A percentile compares a stretch with the other conserved stretches of the same genome.
Evolutionary conservation across 2,329 filamentous ascomycete species (phyloP).

Genomic region (Curvularia sp.): DNA sequence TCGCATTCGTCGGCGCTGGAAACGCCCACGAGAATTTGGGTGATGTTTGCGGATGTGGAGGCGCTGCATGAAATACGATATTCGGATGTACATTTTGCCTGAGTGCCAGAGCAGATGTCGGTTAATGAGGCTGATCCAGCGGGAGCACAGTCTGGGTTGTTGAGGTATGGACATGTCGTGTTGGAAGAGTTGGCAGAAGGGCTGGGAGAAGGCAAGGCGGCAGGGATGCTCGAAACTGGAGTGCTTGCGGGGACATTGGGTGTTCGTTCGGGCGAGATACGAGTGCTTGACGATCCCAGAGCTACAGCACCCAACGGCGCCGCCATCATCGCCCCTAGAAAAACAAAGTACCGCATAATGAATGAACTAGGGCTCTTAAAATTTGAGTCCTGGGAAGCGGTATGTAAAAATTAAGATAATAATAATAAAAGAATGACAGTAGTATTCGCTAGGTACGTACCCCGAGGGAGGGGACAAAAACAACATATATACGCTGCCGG

Average conservation of each 20-base stretch:
- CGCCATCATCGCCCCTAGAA: neutral
- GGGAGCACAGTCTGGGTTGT: neutral
- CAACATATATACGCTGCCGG: neutral
- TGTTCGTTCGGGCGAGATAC: neutral
- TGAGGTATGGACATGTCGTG: neutral
- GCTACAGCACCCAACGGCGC: neutral
- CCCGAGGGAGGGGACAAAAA: neutral
- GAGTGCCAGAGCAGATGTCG: neutral
- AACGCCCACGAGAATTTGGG: neutral
- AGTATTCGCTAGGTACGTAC: neutral
- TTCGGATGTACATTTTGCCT: neutral
- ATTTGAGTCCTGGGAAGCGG: neutral
- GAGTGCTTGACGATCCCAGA: too few species aligned
- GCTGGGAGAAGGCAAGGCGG: neutral
- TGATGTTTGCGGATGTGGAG: neutral
- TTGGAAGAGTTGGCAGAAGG: neutral
- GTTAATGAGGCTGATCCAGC: neutral
- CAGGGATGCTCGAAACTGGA: neutral
- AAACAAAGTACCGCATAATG: neutral
- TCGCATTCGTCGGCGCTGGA: neutral
- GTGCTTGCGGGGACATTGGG: neutral
- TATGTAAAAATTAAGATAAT: neutral
- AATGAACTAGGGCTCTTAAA: neutral
- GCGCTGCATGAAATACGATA: neutral
- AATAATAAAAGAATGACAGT: neutral